Conservation (phyloP, 768 basidiomycete species). For the Boletus sensibilis region DNA sequence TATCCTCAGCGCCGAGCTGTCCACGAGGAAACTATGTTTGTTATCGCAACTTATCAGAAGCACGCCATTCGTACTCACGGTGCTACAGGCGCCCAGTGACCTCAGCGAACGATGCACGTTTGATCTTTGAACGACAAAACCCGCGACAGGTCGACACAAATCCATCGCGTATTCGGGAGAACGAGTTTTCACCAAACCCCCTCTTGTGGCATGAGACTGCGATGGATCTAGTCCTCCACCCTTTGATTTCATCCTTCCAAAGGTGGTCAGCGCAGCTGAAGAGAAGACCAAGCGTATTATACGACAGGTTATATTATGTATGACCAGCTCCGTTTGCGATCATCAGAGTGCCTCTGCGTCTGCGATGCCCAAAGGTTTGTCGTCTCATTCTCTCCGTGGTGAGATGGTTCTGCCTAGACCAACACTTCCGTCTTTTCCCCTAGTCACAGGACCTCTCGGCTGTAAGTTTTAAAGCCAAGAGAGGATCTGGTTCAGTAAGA, state of each 20-base stretch:
- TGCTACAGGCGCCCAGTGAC: neutral
- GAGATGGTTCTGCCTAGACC: neutral
- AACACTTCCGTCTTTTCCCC: neutral
- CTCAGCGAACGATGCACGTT: too few species aligned
- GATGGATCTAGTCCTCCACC: neutral
- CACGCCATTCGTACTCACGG: neutral
- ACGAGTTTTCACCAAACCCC: neutral
- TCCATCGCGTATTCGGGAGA: neutral
- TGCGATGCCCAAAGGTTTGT: neutral
- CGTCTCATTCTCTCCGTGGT: neutral
- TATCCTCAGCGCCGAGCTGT: neutral
- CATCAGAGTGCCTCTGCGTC: neutral
- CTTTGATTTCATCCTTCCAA: neutral
- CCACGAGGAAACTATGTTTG: neutral
- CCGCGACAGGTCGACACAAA: neutral
- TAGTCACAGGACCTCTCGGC: conserved; percentile 1
- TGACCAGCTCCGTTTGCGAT: neutral
- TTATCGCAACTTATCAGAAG: neutral
- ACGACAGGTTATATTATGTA: neutral
- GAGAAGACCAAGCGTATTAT: neutral
- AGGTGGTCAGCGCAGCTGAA: neutral
- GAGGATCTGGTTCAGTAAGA: neutral
- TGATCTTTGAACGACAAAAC: neutral
- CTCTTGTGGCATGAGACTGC: neutral
- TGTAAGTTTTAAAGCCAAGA: neutral